Conservation (phyloP, 495 filamentous ascomycete species). For the Penicillium tannophilum region DNA sequence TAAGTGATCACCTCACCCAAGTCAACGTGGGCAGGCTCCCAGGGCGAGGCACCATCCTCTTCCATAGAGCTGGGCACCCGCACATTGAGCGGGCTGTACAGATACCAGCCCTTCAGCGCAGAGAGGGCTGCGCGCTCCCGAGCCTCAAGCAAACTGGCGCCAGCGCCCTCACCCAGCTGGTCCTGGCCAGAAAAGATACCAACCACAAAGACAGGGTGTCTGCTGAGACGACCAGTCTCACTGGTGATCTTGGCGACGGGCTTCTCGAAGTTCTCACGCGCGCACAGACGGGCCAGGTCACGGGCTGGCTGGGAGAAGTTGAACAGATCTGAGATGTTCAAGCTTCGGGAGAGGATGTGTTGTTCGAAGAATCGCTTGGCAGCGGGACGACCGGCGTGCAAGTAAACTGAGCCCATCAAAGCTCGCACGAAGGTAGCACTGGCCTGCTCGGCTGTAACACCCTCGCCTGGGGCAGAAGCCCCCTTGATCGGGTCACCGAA, state of each 20-base stretch:
- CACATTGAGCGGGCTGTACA: constrained; percentile 78
- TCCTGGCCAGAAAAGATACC: constrained; percentile 88
- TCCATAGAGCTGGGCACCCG: constrained; percentile 82
- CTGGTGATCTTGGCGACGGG: constrained; percentile 84
- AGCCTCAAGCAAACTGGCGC: constrained; percentile 72
- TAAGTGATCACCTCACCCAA: constrained; percentile 85
- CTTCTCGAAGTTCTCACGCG: constrained; percentile 81
- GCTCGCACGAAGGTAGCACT: constrained; percentile 75
- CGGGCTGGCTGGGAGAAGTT: constrained; percentile 78
- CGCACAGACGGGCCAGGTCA: constrained; percentile 78
- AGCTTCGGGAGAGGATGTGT: constrained; percentile 78
- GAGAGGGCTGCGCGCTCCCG: constrained; percentile 76
- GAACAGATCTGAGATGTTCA: constrained; percentile 77
- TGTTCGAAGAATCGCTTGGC: constrained; percentile 78
- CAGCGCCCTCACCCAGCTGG: constrained; percentile 84
- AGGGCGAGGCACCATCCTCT: constrained; percentile 60
- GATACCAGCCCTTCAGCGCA: constrained; percentile 90
- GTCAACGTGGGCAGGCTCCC: constrained; percentile 86
- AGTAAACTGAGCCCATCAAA: constrained; percentile 78
- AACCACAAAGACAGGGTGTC: constrained; percentile 90
- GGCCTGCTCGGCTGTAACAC: constrained; percentile 49
- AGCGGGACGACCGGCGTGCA: constrained; percentile 69
- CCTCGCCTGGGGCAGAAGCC: constrained; percentile 19
- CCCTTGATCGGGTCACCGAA: constrained; percentile 65
- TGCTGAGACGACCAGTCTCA: constrained; percentile 82